Conservation (phyloP, 805 yeast genomes). For the Candida nemodendra region DNA sequence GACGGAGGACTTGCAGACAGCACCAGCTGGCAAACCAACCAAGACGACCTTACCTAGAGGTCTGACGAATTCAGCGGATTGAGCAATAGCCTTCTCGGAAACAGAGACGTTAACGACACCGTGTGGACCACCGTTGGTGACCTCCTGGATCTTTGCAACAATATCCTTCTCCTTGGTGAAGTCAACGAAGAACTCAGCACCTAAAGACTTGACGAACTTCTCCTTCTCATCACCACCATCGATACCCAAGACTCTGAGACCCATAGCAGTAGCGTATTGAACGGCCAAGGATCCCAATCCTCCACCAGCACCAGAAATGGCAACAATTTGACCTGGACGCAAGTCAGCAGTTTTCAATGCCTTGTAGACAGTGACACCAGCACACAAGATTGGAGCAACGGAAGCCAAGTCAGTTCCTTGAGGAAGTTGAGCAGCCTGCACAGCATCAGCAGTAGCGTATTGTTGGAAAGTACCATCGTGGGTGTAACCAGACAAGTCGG, state of each 20-base stretch:
- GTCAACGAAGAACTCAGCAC: conserved; percentile 66
- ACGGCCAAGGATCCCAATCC: conserved; percentile 77
- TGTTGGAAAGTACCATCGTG: conserved; percentile 92
- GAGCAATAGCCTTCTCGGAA: conserved; percentile 50
- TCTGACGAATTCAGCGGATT: conserved; percentile 59
- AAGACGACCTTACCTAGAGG: conserved; percentile 60
- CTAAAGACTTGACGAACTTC: conserved; percentile 48
- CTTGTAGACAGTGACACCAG: conserved; percentile 90
- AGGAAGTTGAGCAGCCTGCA: conserved; percentile 82
- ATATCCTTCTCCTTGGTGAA: conserved; percentile 44
- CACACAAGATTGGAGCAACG: conserved; percentile 82
- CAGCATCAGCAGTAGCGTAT: conserved; percentile 85
- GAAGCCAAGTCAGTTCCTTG: conserved; percentile 70
- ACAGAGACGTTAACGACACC: conserved; percentile 69
- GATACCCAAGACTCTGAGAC: conserved; percentile 66
- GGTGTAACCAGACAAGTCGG: conserved; percentile 81
- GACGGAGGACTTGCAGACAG: conserved; percentile 67
- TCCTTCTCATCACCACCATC: conserved; percentile 75
- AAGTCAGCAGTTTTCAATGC: conserved; percentile 79
- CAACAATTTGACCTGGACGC: conserved; percentile 78
- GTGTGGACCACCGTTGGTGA: conserved; percentile 58
- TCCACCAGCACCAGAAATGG: conserved; percentile 79
- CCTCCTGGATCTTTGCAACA: conserved; percentile 38
- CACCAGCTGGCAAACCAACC: conserved; percentile 79
- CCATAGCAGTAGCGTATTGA: conserved; percentile 79